Percentiles rank a stretch among this genome's conserved stretches.
Evolutionary conservation across 306 rosid genomes (phyloP).

Genomic region (Rubus idaeus): DNA sequence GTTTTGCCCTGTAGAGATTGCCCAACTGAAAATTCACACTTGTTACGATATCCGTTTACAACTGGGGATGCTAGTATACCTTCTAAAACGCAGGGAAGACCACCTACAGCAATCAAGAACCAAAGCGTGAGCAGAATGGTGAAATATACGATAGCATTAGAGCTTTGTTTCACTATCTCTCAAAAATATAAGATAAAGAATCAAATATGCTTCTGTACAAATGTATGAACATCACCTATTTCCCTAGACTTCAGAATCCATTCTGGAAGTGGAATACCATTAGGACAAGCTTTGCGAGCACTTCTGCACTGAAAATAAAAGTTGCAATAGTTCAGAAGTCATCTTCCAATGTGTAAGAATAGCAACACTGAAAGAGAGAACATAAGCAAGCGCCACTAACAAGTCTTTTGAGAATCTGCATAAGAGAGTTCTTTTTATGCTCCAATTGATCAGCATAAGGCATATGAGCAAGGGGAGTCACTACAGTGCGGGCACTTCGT

Average conservation of each 20-base stretch:
- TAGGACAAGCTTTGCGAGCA: constrained; percentile 92
- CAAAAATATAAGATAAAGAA: constrained; percentile 3
- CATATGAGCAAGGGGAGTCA: constrained; percentile 88
- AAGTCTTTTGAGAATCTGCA: constrained; percentile 76
- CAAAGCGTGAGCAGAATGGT: constrained; percentile 17
- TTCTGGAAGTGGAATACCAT: constrained; percentile 72
- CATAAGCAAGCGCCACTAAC: constrained; percentile 48
- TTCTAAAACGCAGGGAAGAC: constrained; percentile 85
- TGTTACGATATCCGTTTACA: constrained; percentile 87
- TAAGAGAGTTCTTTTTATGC: constrained; percentile 68
- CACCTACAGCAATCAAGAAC: constrained; percentile 51
- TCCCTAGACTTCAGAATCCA: constrained; percentile 86
- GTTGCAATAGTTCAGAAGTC: constrained; percentile 11
- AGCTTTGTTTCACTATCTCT: background rate
- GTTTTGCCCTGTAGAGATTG: constrained; percentile 70
- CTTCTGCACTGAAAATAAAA: constrained; percentile 64
- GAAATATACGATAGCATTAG: background rate
- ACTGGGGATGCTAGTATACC: constrained; percentile 86
- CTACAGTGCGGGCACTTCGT: constrained; percentile 62
- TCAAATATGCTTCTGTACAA: background rate
- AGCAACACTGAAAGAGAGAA: constrained; percentile 8
- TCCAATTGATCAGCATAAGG: constrained; percentile 84
- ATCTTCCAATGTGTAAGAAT: background rate
- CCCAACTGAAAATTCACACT: constrained; percentile 95
- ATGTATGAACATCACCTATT: constrained; percentile 52